Evolutionary conservation across 768 basidiomycete species (phyloP), one percentile per base, ranked within the genome.

Genomic region (Peribolospora baueri): DNA sequence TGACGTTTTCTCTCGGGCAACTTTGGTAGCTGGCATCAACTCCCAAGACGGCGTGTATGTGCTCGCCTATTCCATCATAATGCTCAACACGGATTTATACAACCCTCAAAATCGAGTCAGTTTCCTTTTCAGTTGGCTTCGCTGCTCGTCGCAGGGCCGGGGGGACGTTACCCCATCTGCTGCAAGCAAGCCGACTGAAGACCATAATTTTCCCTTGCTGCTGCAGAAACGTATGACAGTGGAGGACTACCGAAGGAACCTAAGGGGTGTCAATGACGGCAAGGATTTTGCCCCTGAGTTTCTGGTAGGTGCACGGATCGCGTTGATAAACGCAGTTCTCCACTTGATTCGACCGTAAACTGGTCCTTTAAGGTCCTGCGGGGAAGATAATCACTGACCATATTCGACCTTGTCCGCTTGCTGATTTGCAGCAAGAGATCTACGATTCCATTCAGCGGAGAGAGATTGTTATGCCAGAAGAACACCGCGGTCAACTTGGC

Each of bases 11-110:
- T 13, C 25, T 5, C n/a, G n/a, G 6, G 36, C 36, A 5, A 9
- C 37, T 25, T 1, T 25, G 51, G 38, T 57, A 88, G 87, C 76
- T 56, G 90, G 90, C 66, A 80, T 97, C 60, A 84, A 82, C 64
- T 80, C 72, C 55, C 79, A 86, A 68, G 93, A 97, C 65, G 84
- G 91, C 4, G 84, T 85, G 14, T 90, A 93, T 67, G 83, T 98
- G 6, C 70, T 98, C 37, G 78, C 91, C 1, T 98, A 80, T 67
- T 95, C 93, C 0, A 80, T 98, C 57, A 95, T 98, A 67, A 76
- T 98, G 87, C 76, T 98, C 51, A 98, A 98, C 68, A 98, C 93
- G 6, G 93, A 98, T 69, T 77, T 79, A 41, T 90, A 95, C 65
- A 95, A 84, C 64, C 88, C 90, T 9, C 87, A 93, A 73, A 76